Percentiles rank a stretch among this genome's conserved stretches.
phyloP scores from a whole-genome alignment of 2,329 filamentous ascomycete genomes.

The Penicillium decumbens region DNA sequence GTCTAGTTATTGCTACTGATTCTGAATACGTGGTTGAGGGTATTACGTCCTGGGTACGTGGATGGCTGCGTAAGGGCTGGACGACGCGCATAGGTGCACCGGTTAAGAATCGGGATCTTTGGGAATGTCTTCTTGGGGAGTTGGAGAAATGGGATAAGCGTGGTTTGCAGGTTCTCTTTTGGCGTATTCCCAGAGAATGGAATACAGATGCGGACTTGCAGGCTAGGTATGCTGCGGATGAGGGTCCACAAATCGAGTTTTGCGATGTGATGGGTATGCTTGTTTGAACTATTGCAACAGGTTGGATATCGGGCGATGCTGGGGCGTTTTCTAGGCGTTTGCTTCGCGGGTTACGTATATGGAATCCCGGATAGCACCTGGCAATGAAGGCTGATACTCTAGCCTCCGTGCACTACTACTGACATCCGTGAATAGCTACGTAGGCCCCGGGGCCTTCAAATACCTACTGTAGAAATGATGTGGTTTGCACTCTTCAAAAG shows the following conservation, averaged over 20 bases:
- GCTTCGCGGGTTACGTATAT: too few species aligned
- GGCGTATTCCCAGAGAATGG: not conserved
- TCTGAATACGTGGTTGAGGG: slow-evolving; percentile 50
- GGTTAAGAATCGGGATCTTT: slow-evolving; percentile 53
- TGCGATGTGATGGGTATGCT: not conserved
- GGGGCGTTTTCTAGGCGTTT: too few species aligned
- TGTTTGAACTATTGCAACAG: not conserved
- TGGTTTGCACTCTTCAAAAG: too few species aligned
- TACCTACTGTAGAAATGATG: not conserved
- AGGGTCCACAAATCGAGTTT: not conserved
- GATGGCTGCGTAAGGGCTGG: slow-evolving; percentile 49
- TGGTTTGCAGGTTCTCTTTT: slow-evolving; percentile 22
- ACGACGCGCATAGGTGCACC: slow-evolving; percentile 26
- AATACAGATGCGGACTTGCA: not conserved
- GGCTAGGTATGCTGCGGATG: not conserved
- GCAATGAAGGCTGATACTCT: too few species aligned
- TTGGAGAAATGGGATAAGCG: slow-evolving; percentile 28
- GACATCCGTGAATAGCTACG: too few species aligned
- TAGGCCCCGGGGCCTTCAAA: too few species aligned
- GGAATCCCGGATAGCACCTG: too few species aligned
- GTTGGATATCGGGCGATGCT: not conserved
- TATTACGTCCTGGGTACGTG: slow-evolving; percentile 41
- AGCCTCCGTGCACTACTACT: too few species aligned
- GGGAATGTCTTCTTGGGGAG: slow-evolving; percentile 47
- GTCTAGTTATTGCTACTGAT: slow-evolving; percentile 52